Evolutionary conservation across 2,329 filamentous ascomycete species (phyloP).

Genomic region (Ilyonectria sp.): DNA sequence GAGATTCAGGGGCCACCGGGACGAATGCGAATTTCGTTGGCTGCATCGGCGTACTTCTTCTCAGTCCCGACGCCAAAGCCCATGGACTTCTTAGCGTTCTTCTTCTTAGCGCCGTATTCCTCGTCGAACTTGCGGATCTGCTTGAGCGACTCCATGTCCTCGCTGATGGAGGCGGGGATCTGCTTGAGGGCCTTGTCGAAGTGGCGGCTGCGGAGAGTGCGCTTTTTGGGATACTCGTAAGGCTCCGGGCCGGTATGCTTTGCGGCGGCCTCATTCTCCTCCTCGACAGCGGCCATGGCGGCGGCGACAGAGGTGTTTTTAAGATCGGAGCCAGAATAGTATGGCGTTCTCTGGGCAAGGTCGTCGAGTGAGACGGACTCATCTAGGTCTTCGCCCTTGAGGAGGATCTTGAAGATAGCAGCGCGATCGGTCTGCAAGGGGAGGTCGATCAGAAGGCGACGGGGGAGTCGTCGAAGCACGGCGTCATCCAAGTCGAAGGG

Average conservation of each 20-base stretch:
- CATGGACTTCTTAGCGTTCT: conserved; percentile 72
- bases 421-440: conserved; percentile 77
- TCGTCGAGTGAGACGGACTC: conserved; percentile 71
- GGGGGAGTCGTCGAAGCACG: conserved; percentile 81
- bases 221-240: conserved; percentile 74
- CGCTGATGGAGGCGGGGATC: conserved; percentile 92
- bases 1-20: conserved; percentile 33
- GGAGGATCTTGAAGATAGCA: conserved; percentile 79
- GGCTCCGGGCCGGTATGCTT: conserved; percentile 57
- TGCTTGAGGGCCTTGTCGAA: conserved; percentile 90
- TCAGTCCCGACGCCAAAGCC: conserved; percentile 69
- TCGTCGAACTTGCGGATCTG: conserved; percentile 97
- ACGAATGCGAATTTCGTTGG: conserved; percentile 63
- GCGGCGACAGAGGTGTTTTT: conserved; percentile 88
- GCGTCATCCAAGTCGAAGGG: conserved; percentile 96
- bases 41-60: conserved; percentile 53
- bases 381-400: conserved; percentile 77
- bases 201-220: conserved; percentile 73
- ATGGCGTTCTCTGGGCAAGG: conserved; percentile 77
- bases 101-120: conserved; percentile 88
- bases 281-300: conserved; percentile 83
- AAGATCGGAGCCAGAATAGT: conserved; percentile 87
- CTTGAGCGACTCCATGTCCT: conserved; percentile 90
- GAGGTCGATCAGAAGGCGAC: conserved; percentile 81
- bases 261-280: conserved; percentile 70